A percentile compares a stretch with the other conserved stretches of the same genome.
Conservation (phyloP, 164 flowering plant genomes). For the Stephania yunnanensis region DNA sequence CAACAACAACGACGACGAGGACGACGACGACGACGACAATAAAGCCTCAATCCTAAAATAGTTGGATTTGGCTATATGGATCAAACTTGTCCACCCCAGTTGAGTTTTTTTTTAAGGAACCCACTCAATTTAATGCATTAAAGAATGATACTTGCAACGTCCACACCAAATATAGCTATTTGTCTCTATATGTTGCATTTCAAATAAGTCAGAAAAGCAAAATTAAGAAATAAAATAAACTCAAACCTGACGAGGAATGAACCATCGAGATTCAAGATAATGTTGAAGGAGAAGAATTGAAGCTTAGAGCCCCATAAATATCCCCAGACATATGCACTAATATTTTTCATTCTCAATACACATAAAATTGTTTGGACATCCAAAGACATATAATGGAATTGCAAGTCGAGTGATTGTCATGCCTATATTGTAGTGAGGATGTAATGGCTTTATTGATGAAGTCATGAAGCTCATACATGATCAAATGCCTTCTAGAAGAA, state of each 20-base stretch:
- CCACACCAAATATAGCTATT: neutral
- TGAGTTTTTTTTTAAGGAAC: no score
- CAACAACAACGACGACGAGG: no score
- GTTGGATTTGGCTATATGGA: no score
- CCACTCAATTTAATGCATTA: neutral
- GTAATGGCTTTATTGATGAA: slow-evolving; percentile 84
- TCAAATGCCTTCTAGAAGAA: slow-evolving; percentile 93
- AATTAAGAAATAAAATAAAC: neutral
- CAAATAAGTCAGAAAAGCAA: neutral
- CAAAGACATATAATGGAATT: slow-evolving; percentile 82
- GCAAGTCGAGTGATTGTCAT: slow-evolving; percentile 81
- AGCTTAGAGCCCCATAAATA: slow-evolving; percentile 75
- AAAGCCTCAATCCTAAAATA: no score
- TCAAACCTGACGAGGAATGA: slow-evolving; percentile 92
- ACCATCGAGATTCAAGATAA: slow-evolving; percentile 92
- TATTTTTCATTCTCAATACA: slow-evolving; percentile 69
- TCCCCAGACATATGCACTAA: slow-evolving; percentile 71
- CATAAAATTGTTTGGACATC: slow-evolving; percentile 97
- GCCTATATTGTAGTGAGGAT: slow-evolving; percentile 90
- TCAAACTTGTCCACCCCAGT: no score
- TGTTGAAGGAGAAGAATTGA: slow-evolving; percentile 84
- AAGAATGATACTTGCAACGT: neutral
- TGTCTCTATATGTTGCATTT: neutral
- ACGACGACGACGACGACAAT: no score
- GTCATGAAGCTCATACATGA: slow-evolving; percentile 90